A percentile compares a stretch with the other conserved stretches of the same genome.
Conservation (phyloP, 768 basidiomycete species). For the Tricholoma saponaceum region DNA sequence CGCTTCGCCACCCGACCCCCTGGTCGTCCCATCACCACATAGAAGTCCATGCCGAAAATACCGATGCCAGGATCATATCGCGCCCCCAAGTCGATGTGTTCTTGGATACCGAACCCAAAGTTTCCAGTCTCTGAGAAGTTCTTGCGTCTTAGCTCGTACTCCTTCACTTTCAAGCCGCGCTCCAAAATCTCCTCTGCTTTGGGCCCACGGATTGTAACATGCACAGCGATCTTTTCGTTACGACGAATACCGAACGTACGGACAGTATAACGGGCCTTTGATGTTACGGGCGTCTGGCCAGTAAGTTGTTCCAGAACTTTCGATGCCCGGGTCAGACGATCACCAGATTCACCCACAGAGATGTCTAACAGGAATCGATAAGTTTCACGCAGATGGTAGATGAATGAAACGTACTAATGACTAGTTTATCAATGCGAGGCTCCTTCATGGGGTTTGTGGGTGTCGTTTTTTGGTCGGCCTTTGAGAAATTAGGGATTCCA, state of each 20-base stretch:
- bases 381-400: conserved; percentile 2
- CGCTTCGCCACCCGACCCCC: conserved; percentile 88
- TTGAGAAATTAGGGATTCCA: not conserved
- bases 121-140: conserved; percentile 99
- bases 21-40: conserved; percentile 94
- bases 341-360: conserved; percentile 99
- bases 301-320: conserved; percentile 99
- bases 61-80: conserved; percentile 98
- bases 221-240: conserved; percentile 99
- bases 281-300: conserved; percentile 98
- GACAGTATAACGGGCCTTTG: conserved; percentile 99
- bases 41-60: conserved; percentile 99
- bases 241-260: conserved; percentile 98
- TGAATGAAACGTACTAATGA: conserved; percentile 80
- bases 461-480: conserved; percentile 88
- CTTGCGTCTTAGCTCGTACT: conserved; percentile 95
- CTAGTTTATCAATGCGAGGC: conserved; percentile 95
- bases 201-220: conserved; percentile 98
- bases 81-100: conserved; percentile 98
- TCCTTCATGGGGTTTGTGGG: conserved; percentile 96
- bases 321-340: conserved; percentile 97
- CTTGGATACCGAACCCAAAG: conserved; percentile 99
- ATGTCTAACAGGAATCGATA: conserved; percentile 58
- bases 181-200: conserved; percentile 99
- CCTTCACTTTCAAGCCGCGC: conserved; percentile 99